Evolutionary conservation across 306 rosid species (phyloP), one percentile per base, ranked within the genome.

Genomic region (Vigna trinervia): DNA sequence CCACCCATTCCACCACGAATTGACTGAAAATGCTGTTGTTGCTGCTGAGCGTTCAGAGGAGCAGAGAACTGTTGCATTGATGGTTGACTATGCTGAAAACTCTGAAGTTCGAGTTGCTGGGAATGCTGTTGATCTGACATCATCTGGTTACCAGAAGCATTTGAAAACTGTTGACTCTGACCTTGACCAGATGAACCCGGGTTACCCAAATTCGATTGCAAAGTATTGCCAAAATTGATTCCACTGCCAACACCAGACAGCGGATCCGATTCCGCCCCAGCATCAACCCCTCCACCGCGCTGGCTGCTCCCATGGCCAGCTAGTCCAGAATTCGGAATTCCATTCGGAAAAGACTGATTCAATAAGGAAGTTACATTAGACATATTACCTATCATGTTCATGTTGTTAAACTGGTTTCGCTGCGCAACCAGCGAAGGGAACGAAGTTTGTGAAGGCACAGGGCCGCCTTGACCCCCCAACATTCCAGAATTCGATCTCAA

Each of bases 401-500:
- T 86, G 83, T 83, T 94, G 80, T 82, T 85, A 34, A 66, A 89
- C 82, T 88, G 98, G 53, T 57, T 87, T 3, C 94, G 88, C 4
- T 89, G 94, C 0, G 97, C 88, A 61, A 88, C 87, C 41, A 90
- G 91, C 0, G 94, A 61, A 22, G 98, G 86, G 81, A 94, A 92
- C n/a, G 88, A 82, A 12, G 89, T 65, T 82, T 90, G 97, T 13
- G 90, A 80, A 76, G 96, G 89, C 52, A 85, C 38, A 26, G 90
- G 81, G 54, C 93, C 94, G 23, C 96, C 97, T 84, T 89, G 97
- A 84, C 83, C 90, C 54, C 93, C 96, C 83, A 90, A 28, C 89
- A 94, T 82, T 80, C 93, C 98, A 5, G 98, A 94, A 82, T 92
- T 92, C 0, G 96, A 83, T 78, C 98, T 88, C 93, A 92, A 70